These are phyloP conservation scores for Metarhizium brunneum DNA, from an alignment of 2,329 filamentous ascomycete species.

Conservation along the genomic window DNA sequence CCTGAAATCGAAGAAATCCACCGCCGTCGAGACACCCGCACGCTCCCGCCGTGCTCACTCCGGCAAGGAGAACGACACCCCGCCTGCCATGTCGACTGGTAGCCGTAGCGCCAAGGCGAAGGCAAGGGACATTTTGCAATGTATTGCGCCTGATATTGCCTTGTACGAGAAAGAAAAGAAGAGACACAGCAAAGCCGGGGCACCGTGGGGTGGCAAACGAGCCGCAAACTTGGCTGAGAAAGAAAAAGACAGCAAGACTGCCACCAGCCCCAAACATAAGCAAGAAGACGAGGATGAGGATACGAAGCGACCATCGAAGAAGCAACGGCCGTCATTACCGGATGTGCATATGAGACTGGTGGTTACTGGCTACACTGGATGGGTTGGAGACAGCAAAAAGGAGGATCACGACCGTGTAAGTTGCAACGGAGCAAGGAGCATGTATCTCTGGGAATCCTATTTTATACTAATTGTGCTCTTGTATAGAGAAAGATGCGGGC, in stretches of 20 bases:
- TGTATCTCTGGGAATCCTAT: not conserved
- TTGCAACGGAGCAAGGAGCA: constrained; percentile 1
- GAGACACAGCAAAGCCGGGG: constrained; percentile 43
- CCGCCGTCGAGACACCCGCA: constrained; percentile 26
- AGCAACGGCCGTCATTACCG: constrained; percentile 47
- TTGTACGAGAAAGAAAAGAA: constrained; percentile 93
- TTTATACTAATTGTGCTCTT: constrained; percentile 10
- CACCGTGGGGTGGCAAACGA: constrained; percentile 53
- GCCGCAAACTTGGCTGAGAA: constrained; percentile 51
- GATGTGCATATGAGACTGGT: constrained; percentile 67
- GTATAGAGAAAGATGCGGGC: constrained; percentile 67
- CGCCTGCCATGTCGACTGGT: constrained; percentile 55
- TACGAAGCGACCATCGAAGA: constrained; percentile 48
- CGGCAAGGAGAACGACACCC: constrained; percentile 79
- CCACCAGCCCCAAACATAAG: constrained; percentile 31
- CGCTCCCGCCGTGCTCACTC: constrained; percentile 35
- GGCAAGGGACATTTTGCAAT: constrained; percentile 67
- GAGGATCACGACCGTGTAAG: constrained; percentile 76
- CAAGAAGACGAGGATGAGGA: constrained; percentile 33
- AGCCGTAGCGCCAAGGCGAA: constrained; percentile 83
- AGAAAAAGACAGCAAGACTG: constrained; percentile 32
- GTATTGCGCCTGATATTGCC: constrained; percentile 73
- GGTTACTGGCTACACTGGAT: constrained; percentile 75
- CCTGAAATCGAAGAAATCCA: constrained; percentile 10
- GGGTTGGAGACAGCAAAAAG: constrained; percentile 63